These are phyloP conservation scores for Trichoderma simmonsii DNA, from an alignment of 2,329 filamentous ascomycete species.

Conservation along the genomic window DNA sequence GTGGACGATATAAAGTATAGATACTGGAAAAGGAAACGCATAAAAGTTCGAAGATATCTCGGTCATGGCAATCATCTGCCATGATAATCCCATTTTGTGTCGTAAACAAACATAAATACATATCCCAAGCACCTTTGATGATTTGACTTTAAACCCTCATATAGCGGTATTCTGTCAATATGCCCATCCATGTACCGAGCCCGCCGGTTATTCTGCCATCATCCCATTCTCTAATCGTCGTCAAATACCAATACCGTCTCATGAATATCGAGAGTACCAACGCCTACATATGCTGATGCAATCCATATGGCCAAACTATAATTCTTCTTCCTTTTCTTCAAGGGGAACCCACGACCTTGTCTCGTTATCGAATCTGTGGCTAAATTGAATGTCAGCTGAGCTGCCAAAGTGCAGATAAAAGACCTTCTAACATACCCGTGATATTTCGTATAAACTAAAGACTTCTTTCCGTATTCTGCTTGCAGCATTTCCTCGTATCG, in stretches of 20 bases:
- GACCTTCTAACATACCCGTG: slow-evolving; percentile 43
- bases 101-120: background rate
- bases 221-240: background rate
- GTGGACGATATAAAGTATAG: background rate
- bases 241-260: background rate
- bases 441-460: slow-evolving; percentile 50
- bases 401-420: background rate
- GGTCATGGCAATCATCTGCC: background rate
- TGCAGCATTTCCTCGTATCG: slow-evolving; percentile 56
- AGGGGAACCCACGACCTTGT: slow-evolving; percentile 33
- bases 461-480: slow-evolving; percentile 54
- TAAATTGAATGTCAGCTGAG: slow-evolving; percentile 21
- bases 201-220: background rate
- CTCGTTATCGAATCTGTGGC: slow-evolving; percentile 41
- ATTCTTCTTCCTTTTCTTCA: background rate
- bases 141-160: background rate
- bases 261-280: background rate
- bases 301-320: background rate
- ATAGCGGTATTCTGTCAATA: background rate
- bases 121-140: background rate
- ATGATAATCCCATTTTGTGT: background rate
- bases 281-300: background rate
- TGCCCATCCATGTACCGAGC: background rate
- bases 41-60: background rate
- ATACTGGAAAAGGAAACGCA: background rate